Percentiles rank a stretch among this genome's conserved stretches.
These are phyloP conservation scores for Rhynchospora tenuis DNA, from an alignment of 176 grass and related monocot species.

Conservation along the genomic window DNA sequence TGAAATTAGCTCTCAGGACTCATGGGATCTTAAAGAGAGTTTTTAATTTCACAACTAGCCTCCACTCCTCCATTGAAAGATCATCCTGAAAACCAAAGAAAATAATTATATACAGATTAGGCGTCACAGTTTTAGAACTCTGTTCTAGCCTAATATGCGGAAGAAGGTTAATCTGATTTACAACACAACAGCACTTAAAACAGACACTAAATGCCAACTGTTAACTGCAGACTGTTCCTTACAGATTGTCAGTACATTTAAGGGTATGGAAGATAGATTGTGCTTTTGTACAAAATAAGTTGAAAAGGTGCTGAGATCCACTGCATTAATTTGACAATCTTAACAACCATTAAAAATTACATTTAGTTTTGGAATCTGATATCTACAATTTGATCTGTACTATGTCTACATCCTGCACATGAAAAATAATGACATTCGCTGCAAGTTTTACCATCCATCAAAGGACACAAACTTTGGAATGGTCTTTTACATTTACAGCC, in stretches of 20 bases:
- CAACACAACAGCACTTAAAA: neutral
- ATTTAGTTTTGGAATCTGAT: neutral
- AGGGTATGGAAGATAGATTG: neutral
- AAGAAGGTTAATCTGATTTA: neutral
- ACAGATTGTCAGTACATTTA: neutral
- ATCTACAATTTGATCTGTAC: neutral
- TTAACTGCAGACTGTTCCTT: neutral
- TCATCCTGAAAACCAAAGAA: constrained; percentile 25
- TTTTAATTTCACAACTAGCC: constrained; percentile 25
- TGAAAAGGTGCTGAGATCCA: neutral
- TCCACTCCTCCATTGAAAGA: constrained; percentile 31
- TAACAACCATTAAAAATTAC: neutral
- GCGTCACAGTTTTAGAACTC: neutral
- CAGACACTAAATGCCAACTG: neutral
- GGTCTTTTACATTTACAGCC: neutral
- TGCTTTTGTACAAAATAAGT: neutral
- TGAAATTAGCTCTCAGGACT: neutral
- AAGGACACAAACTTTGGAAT: neutral
- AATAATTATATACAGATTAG: neutral
- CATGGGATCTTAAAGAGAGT: constrained; percentile 28
- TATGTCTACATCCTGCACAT: neutral
- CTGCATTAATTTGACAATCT: neutral
- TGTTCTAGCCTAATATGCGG: neutral
- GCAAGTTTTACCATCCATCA: neutral
- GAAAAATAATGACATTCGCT: neutral